phyloP scores from a whole-genome alignment of 495 filamentous ascomycete species.

The Alectoria sarmentosa region DNA sequence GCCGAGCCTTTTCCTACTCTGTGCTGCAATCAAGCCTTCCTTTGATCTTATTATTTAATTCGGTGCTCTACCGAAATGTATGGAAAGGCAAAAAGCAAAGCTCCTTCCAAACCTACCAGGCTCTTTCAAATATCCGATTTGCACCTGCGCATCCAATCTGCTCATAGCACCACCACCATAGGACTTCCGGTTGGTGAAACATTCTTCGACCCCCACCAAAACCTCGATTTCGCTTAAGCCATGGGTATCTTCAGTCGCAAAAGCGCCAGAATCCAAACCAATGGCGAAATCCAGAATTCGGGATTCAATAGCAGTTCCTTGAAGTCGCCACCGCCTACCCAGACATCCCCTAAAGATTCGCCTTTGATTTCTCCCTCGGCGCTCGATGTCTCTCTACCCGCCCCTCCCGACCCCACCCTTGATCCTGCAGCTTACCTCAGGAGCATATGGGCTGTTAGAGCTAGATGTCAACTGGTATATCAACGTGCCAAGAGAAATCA shows the following conservation, averaged over 20 bases:
- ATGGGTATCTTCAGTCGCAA: constrained; percentile 65
- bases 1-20: neutral
- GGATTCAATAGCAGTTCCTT: constrained; percentile 49
- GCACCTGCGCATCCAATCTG: neutral
- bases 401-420: constrained; percentile 78
- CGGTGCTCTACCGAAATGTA: neutral
- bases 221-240: neutral
- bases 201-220: neutral
- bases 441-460: constrained; percentile 83
- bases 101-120: neutral
- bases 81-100: neutral
- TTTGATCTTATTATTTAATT: neutral
- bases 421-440: constrained; percentile 90
- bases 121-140: neutral
- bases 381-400: constrained; percentile 66
- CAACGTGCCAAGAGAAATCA: constrained; percentile 72
- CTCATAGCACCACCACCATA: neutral
- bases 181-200: neutral
- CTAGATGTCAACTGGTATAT: constrained; percentile 64
- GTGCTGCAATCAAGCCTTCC: neutral
- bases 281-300: constrained; percentile 44
- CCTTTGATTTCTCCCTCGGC: constrained; percentile 35
- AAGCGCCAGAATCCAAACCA: constrained; percentile 45
- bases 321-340: constrained; percentile 40
- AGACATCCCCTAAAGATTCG: constrained; percentile 29